Conservation (phyloP, 176 grass and related monocot genomes). For the Olyra latifolia region DNA sequence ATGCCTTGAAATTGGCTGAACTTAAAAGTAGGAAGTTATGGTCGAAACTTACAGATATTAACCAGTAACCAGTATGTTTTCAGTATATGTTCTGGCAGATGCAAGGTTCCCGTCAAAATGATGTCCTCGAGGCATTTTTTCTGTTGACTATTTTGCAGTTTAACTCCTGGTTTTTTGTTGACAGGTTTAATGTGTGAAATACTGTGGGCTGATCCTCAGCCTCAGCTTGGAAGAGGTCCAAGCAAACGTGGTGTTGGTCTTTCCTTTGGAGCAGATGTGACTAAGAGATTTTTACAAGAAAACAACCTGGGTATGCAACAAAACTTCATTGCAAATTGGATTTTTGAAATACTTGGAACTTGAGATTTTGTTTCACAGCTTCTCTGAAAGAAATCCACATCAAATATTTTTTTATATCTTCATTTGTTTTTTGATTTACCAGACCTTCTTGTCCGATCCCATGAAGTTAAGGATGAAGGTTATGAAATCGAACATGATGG, state of each 20-base stretch:
- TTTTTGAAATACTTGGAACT: conserved; percentile 6
- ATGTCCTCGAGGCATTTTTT: background rate
- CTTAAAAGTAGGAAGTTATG: background rate
- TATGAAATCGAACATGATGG: conserved; percentile 87
- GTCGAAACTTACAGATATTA: conserved; percentile 4
- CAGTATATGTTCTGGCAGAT: background rate
- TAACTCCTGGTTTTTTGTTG: background rate
- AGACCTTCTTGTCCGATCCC: conserved; percentile 89
- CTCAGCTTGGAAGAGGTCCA: conserved; percentile 83
- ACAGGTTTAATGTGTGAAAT: conserved; percentile 89
- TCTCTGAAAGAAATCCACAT: background rate
- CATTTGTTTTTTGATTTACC: conserved; percentile 10
- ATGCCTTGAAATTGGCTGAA: background rate
- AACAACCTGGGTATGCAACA: conserved; percentile 54
- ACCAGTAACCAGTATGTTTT: background rate
- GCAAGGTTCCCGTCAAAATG: background rate
- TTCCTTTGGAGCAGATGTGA: conserved; percentile 90
- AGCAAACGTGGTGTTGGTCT: conserved; percentile 89
- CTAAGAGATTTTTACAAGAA: conserved; percentile 62
- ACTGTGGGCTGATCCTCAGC: conserved; percentile 89
- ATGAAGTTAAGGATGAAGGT: conserved; percentile 96
- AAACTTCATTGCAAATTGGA: background rate
- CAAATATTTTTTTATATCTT: background rate
- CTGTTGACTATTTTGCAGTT: background rate
- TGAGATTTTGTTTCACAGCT: background rate